Evolutionary conservation across 2,329 filamentous ascomycete species (phyloP).

Genomic region (Colletotrichum sidae): DNA sequence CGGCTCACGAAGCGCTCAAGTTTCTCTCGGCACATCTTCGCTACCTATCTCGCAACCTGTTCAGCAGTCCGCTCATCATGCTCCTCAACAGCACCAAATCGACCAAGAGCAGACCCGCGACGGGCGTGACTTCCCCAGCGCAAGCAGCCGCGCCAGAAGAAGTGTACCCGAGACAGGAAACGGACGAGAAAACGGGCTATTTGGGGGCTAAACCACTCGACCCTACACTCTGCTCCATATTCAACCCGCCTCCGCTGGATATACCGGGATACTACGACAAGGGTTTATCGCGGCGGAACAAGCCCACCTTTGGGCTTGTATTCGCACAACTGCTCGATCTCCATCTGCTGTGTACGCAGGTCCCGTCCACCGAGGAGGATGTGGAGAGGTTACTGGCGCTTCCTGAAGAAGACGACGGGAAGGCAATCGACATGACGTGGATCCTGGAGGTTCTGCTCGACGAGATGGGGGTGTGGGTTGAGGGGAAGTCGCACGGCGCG

Average conservation of each 20-base stretch:
- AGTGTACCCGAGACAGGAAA: slow-evolving; percentile 15
- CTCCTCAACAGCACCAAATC: slow-evolving; percentile 65
- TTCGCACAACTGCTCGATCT: slow-evolving; percentile 67
- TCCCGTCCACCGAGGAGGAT: slow-evolving; percentile 55
- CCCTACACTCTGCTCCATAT: slow-evolving; percentile 62
- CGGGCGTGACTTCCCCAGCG: neutral
- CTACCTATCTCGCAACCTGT: slow-evolving; percentile 54
- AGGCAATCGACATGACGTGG: slow-evolving; percentile 49
- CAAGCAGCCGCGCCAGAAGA: neutral
- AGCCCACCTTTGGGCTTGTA: slow-evolving; percentile 64
- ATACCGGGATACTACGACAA: slow-evolving; percentile 39
- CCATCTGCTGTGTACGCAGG: slow-evolving; percentile 62
- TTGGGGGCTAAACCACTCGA: slow-evolving; percentile 46
- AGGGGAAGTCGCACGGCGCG: slow-evolving; percentile 33
- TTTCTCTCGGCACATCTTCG: slow-evolving; percentile 61
- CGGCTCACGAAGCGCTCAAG: slow-evolving; percentile 61
- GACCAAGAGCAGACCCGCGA: slow-evolving; percentile 11
- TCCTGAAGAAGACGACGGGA: slow-evolving; percentile 5
- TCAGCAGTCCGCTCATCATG: slow-evolving; percentile 60
- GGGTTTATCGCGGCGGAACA: slow-evolving; percentile 48
- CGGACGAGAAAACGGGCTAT: neutral
- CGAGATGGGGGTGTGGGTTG: slow-evolving; percentile 59
- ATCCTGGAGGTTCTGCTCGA: slow-evolving; percentile 65
- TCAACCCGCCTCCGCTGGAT: slow-evolving; percentile 50
- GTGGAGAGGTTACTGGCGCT: slow-evolving; percentile 48